phyloP scores from a whole-genome alignment of 495 filamentous ascomycete species.

The Penicillium daleae region DNA sequence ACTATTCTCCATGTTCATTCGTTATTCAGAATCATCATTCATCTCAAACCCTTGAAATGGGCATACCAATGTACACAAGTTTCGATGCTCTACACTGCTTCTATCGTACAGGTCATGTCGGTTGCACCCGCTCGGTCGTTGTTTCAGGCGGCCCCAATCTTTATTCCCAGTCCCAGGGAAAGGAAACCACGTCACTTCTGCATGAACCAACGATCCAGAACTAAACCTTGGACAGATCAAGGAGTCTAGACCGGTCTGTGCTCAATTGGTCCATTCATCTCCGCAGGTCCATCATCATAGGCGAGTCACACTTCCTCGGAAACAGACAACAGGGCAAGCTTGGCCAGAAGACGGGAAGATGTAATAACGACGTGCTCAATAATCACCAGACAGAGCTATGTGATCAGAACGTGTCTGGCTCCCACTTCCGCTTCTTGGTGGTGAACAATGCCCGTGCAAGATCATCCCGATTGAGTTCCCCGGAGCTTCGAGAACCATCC shows the following conservation, averaged over 20 bases:
- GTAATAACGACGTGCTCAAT: not conserved
- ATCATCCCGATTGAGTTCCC: conserved; percentile 28
- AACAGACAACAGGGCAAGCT: not conserved
- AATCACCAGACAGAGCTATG: not conserved
- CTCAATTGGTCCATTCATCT: not conserved
- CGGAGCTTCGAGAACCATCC: not conserved
- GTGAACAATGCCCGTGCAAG: conserved; percentile 46
- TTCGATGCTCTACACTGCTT: not conserved
- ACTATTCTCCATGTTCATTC: not conserved
- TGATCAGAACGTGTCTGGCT: conserved; percentile 25
- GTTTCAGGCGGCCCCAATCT: not conserved
- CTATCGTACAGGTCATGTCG: not conserved
- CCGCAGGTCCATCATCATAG: not conserved
- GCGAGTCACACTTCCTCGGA: not conserved
- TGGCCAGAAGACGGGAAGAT: not conserved
- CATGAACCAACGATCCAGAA: not conserved
- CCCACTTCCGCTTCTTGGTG: conserved; percentile 47
- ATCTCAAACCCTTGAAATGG: not conserved
- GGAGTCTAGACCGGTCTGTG: conserved; percentile 16
- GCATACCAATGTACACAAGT: not conserved
- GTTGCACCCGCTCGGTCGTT: not conserved
- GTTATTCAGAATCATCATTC: not conserved
- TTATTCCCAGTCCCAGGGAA: conserved; percentile 1
- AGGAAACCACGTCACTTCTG: not conserved
- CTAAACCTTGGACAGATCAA: not conserved